Evolutionary conservation across 1,284 basidiomycete species (phyloP).

Genomic region (Microbotryum violaceum): DNA sequence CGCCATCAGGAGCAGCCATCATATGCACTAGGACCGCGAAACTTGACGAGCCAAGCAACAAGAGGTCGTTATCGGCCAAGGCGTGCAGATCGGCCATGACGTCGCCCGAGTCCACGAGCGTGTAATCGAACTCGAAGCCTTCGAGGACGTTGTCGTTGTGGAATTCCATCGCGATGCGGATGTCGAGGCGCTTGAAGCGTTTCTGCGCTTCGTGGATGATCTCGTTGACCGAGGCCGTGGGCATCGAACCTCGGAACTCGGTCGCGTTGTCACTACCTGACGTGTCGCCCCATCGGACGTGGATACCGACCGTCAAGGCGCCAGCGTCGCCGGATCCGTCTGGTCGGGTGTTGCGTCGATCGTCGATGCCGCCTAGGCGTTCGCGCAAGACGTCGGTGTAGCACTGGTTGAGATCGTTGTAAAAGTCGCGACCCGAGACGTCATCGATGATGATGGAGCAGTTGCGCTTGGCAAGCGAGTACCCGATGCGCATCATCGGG

Average conservation of each 20-base stretch:
- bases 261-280: not conserved
- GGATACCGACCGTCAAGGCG: not conserved
- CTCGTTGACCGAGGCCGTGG: not conserved
- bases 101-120: not conserved
- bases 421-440: not conserved
- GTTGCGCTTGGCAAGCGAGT: not conserved
- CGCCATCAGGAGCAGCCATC: not conserved
- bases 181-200: not conserved
- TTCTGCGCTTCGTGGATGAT: not conserved
- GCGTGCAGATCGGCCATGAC: not conserved
- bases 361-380: not conserved
- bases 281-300: slow-evolving; percentile 5
- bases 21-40: not conserved
- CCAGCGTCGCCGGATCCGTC: not conserved
- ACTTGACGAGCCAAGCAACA: not conserved
- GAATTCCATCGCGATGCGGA: slow-evolving; percentile 1
- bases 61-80: not conserved
- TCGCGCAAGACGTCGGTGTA: not conserved
- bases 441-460: slow-evolving; percentile 4
- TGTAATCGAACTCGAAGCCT: not conserved
- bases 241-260: slow-evolving; percentile 2
- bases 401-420: not conserved
- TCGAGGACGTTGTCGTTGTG: not conserved
- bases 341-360: no score
- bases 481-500: no score